Evolutionary conservation across 1,284 basidiomycete species (phyloP), one percentile per base, ranked within the genome.

Genomic region (Ustilago xerochloae): DNA sequence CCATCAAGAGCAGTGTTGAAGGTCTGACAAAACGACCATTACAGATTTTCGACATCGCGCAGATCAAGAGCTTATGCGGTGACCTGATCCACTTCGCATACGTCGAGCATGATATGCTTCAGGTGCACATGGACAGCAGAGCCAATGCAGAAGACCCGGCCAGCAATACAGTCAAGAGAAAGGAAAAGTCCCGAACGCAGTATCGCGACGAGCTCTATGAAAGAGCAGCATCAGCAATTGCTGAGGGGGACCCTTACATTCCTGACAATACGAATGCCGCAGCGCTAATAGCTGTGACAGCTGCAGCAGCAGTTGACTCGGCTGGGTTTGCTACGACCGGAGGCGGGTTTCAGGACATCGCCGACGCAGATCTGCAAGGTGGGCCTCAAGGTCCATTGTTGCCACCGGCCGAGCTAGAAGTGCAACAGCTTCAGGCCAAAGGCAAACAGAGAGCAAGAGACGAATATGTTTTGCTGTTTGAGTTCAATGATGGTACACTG

Each of bases 41-140:
- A n/a, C 90, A 93, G 66, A 86, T 94, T 16, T 84, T 87, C 30
- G 89, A 90, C 75, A 89, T 96, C 24, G 91, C 93, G 4, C 91
- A 94, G 84, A 87, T 96, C 68, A 95, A 95, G 91, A 93, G 92
- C 1, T 87, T 96, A 8, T 87, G 94, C 24, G 93, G 93, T 1
- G 89, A 92, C 64, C 86, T 93, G 38, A 87, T 96, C 73, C 89
- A 88, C 49, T 94, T 96, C 78, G 91, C 91, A 15, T 95, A 94
- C 81, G 90, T 92, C 67, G 90, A 92, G 45, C 85, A 86, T 38
- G 87, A 89, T 49, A 88, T 91, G 53, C 82, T 93, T 10, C 88
- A 88, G 54, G 87, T 91, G 43, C 88, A 91, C 55, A 87, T 87
- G 67, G 79, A 84, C 18, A 70, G 74, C 24, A 49, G 62, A 10